Conservation (phyloP, 2,329 filamentous ascomycete genomes). For the Esteya vermicola region DNA sequence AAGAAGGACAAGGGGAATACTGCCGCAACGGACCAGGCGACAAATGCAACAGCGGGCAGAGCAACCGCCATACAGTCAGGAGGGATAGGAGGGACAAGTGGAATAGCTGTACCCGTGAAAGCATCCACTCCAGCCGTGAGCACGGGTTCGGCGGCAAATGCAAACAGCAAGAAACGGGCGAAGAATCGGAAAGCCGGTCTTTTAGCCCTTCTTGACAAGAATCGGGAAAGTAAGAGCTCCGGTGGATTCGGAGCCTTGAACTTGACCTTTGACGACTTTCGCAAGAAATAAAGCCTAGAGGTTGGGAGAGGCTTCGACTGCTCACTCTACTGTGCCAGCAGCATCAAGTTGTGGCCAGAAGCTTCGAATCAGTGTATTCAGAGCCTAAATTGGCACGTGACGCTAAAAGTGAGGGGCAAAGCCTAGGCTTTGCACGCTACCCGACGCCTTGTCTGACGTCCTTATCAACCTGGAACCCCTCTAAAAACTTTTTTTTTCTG, state of each 20-base stretch:
- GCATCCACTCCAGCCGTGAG: background rate
- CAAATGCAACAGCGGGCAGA: background rate
- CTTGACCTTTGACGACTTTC: conserved; percentile 42
- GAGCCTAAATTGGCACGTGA: conserved; percentile 3
- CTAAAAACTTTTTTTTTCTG: conserved; percentile 6
- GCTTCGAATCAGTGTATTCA: conserved; percentile 12
- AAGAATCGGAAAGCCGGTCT: conserved; percentile 51
- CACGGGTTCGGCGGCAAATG: conserved; percentile 26
- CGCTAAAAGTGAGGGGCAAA: conserved; percentile 5
- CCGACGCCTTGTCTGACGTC: background rate
- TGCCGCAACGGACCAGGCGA: background rate
- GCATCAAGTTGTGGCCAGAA: conserved; percentile 6
- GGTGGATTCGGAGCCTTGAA: conserved; percentile 21
- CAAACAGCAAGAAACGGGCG: conserved; percentile 50
- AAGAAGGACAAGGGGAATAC: too few species aligned
- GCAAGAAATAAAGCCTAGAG: conserved; percentile 20
- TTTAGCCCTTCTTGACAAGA: conserved; percentile 48
- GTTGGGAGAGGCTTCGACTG: too few species aligned
- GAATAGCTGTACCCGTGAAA: background rate
- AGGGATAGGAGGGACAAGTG: background rate
- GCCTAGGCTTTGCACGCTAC: conserved; percentile 1
- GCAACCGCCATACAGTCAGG: background rate
- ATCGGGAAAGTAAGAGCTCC: conserved; percentile 20
- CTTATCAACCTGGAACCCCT: conserved; percentile 5
- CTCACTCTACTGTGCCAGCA: background rate